A percentile compares a stretch with the other conserved stretches of the same genome.
These are phyloP conservation scores for Dryas octopetala DNA, from an alignment of 306 rosid species.

Conservation along the genomic window DNA sequence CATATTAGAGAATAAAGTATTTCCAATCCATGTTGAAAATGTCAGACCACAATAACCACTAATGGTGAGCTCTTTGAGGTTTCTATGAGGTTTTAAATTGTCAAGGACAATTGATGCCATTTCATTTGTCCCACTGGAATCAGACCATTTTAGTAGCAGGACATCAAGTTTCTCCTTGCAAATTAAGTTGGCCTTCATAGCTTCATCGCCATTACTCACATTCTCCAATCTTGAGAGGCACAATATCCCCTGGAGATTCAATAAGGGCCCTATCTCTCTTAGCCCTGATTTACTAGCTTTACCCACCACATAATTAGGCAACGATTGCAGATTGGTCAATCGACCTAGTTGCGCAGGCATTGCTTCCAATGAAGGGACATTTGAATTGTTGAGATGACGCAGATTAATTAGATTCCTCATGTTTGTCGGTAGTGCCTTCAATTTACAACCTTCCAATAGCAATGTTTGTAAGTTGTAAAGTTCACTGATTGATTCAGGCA, in stretches of 20 bases:
- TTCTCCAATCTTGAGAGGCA: background rate
- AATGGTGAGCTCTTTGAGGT: slow-evolving; percentile 5
- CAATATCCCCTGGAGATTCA: background rate
- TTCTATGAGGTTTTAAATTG: background rate
- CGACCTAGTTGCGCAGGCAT: background rate
- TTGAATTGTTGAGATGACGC: background rate
- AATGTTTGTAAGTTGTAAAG: slow-evolving; percentile 9
- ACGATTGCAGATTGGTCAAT: background rate
- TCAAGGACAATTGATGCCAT: slow-evolving; percentile 1
- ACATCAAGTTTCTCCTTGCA: background rate
- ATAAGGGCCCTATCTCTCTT: background rate
- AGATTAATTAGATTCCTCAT: background rate
- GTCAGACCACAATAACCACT: background rate
- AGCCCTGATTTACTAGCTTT: background rate
- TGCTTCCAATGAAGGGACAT: background rate
- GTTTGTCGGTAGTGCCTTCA: background rate
- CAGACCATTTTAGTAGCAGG: background rate
- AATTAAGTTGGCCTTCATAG: background rate
- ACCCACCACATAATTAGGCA: background rate
- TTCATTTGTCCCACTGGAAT: background rate
- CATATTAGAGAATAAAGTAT: background rate
- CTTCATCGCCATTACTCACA: background rate
- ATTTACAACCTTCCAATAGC: background rate
- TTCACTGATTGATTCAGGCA: background rate
- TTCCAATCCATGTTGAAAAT: slow-evolving; percentile 4